A percentile compares a stretch with the other conserved stretches of the same genome.
Evolutionary conservation across 2,329 filamentous ascomycete genomes (phyloP).

Genomic region (Cytospora piceae): DNA sequence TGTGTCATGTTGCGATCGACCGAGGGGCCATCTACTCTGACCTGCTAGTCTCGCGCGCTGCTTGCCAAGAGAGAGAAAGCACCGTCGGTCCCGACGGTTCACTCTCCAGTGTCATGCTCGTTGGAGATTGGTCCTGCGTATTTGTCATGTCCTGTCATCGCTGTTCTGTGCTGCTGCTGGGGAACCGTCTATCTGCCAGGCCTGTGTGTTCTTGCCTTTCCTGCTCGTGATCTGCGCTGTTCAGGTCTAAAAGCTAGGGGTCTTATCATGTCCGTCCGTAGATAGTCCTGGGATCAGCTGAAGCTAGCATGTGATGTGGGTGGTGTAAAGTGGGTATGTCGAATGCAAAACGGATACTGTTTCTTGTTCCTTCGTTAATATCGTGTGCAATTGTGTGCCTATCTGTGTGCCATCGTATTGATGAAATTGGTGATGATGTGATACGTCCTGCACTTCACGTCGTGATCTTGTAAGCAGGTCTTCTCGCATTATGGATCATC

Average conservation of each 20-base stretch:
- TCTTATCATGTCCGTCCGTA: constrained; percentile 15
- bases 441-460: neutral
- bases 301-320: constrained; percentile 24
- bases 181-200: constrained; percentile 8
- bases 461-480: no score
- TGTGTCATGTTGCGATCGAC: constrained; percentile 8
- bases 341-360: constrained; percentile 26
- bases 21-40: neutral
- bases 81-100: neutral
- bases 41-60: neutral
- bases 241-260: constrained; percentile 3
- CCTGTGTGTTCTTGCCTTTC: neutral
- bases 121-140: neutral
- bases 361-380: constrained; percentile 11
- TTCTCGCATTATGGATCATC: neutral
- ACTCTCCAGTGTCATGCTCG: neutral
- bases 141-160: constrained; percentile 5
- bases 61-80: neutral
- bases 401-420: neutral
- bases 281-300: constrained; percentile 24
- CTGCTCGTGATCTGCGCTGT: neutral
- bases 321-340: constrained; percentile 24
- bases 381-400: neutral
- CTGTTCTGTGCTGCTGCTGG: constrained; percentile 7
- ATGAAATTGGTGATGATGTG: neutral